Evolutionary conservation across 2,329 filamentous ascomycete species (phyloP).

Genomic region (Ophiostoma sp.): DNA sequence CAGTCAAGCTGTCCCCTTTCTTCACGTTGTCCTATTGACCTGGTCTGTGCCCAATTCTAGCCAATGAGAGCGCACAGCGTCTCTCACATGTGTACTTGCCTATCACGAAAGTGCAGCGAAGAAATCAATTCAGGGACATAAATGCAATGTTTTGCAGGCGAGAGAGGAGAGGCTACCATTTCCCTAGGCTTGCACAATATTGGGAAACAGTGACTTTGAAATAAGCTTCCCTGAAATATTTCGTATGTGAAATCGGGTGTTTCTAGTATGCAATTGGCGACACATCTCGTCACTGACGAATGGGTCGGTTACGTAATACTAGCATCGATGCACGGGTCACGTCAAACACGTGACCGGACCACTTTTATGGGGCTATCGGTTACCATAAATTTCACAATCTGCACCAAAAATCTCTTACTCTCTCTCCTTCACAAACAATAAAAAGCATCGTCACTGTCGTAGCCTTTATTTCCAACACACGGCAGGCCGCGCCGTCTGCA

Average conservation of each 20-base stretch:
- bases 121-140: background rate
- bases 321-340: background rate
- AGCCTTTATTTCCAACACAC: background rate
- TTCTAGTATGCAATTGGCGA: no score
- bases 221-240: no score
- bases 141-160: no score
- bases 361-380: background rate
- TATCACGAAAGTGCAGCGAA: constrained; percentile 1
- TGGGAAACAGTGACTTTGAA: no score
- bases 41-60: background rate
- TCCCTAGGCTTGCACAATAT: no score
- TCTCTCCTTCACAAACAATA: background rate
- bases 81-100: constrained; percentile 3
- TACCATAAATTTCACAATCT: constrained; percentile 19
- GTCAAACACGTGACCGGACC: constrained; percentile 8
- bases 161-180: no score
- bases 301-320: background rate
- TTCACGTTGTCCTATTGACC: background rate
- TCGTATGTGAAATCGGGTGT: no score
- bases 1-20: background rate
- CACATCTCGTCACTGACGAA: no score
- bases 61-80: background rate
- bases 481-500: background rate
- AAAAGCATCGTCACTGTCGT: constrained; percentile 1
- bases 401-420: constrained; percentile 15